phyloP scores from a whole-genome alignment of 495 filamentous ascomycete species.

The Glutinoglossum americanum region DNA sequence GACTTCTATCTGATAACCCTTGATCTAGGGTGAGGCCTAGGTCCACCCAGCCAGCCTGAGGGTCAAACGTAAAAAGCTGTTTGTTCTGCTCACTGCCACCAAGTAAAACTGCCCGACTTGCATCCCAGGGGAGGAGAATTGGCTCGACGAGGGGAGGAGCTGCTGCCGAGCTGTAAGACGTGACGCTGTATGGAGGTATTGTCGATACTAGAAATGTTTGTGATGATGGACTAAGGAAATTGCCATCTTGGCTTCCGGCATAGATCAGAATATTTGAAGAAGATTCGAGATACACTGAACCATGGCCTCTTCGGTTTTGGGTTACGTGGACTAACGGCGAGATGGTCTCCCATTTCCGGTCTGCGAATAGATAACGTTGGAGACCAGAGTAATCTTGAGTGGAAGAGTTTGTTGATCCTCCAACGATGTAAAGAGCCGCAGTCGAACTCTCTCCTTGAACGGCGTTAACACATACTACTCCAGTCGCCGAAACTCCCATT shows the following conservation, averaged over 20 bases:
- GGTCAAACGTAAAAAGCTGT: slow-evolving; percentile 41
- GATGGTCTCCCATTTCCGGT: slow-evolving; percentile 53
- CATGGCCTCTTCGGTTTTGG: slow-evolving; percentile 49
- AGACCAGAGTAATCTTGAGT: slow-evolving; percentile 46
- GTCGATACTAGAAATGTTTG: slow-evolving; percentile 59
- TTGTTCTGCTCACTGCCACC: slow-evolving; percentile 48
- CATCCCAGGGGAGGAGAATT: slow-evolving; percentile 56
- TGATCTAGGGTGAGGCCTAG: slow-evolving; percentile 37
- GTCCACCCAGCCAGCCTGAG: slow-evolving; percentile 36
- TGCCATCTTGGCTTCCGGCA: slow-evolving; percentile 44
- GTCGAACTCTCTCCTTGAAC: slow-evolving; percentile 26
- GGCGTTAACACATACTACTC: slow-evolving; percentile 55
- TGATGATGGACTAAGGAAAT: slow-evolving; percentile 29
- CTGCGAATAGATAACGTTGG: slow-evolving; percentile 62
- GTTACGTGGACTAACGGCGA: slow-evolving; percentile 29
- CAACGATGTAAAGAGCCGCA: slow-evolving; percentile 64
- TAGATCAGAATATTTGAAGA: slow-evolving; percentile 61
- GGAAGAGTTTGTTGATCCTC: slow-evolving; percentile 36
- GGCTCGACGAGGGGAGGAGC: slow-evolving; percentile 45
- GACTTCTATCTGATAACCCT: slow-evolving; percentile 30
- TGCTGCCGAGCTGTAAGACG: slow-evolving; percentile 24
- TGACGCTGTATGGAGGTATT: slow-evolving; percentile 31
- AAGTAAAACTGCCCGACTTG: slow-evolving; percentile 47
- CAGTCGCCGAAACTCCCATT: slow-evolving; percentile 43
- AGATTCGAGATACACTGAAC: slow-evolving; percentile 49